These are phyloP conservation scores for Chlorociboria aeruginascens DNA, from an alignment of 495 filamentous ascomycete species.

Conservation along the genomic window DNA sequence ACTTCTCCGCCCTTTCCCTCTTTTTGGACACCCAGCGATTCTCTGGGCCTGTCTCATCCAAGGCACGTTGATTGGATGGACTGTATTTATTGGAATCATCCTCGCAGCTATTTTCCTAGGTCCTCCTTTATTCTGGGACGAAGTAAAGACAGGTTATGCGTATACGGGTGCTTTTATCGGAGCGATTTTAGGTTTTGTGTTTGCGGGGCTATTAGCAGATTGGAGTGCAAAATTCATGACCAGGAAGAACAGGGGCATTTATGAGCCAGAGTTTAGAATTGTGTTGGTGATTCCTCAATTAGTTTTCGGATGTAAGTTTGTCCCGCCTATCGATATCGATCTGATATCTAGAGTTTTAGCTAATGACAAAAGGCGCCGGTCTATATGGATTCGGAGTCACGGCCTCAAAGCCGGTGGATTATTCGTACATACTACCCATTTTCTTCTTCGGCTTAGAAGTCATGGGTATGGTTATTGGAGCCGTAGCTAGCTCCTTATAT, in stretches of 20 bases:
- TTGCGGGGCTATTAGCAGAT: constrained; percentile 66
- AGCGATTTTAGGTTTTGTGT: constrained; percentile 60
- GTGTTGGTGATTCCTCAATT: constrained; percentile 71
- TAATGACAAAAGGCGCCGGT: constrained; percentile 31
- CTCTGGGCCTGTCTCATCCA: constrained; percentile 87
- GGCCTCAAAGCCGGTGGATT: constrained; percentile 41
- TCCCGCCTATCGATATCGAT: too few species aligned
- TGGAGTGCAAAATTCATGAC: constrained; percentile 60
- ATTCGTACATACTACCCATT: constrained; percentile 60
- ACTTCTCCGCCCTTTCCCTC: constrained; percentile 49
- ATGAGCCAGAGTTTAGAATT: constrained; percentile 86
- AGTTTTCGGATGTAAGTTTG: constrained; percentile 45
- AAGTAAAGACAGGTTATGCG: constrained; percentile 76
- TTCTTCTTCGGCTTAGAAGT: constrained; percentile 70
- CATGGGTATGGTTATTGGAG: constrained; percentile 82
- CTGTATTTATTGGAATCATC: constrained; percentile 83
- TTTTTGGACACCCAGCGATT: constrained; percentile 71
- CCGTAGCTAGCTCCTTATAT: constrained; percentile 69
- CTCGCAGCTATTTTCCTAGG: constrained; percentile 72
- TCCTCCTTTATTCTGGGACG: constrained; percentile 68
- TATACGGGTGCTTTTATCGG: constrained; percentile 84
- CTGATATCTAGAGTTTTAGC: too few species aligned
- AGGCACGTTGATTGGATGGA: constrained; percentile 87
- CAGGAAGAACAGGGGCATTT: constrained; percentile 61
- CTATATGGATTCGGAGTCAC: constrained; percentile 77